phyloP scores from a whole-genome alignment of 306 rosid genomes.

The Delonix regia region DNA sequence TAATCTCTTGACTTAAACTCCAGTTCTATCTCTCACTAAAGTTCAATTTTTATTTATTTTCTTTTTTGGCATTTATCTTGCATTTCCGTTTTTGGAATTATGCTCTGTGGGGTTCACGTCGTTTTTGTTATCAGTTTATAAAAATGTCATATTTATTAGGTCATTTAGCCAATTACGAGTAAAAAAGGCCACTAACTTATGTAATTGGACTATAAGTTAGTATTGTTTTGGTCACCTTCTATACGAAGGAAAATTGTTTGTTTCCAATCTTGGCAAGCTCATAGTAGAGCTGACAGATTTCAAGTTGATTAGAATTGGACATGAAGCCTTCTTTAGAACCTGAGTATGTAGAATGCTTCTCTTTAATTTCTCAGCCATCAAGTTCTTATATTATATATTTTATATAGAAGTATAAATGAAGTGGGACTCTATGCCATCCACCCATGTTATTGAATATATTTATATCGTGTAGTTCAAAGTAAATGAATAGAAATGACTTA shows the following conservation, averaged over 20 bases:
- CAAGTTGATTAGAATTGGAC: background rate
- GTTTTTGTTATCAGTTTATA: background rate
- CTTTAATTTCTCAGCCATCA: background rate
- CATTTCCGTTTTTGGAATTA: background rate
- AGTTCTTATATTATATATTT: background rate
- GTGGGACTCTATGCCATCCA: background rate
- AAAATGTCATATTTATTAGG: background rate
- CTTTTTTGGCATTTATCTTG: background rate
- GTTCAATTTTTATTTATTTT: background rate
- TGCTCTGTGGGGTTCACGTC: background rate
- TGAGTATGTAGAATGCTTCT: background rate
- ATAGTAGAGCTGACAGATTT: background rate
- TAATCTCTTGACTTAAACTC: slow-evolving; percentile 1
- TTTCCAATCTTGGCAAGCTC: background rate
- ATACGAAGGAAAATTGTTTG: background rate
- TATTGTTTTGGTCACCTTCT: background rate
- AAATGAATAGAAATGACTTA: background rate
- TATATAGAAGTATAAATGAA: background rate
- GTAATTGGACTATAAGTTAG: background rate
- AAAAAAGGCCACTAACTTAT: background rate
- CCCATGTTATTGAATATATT: background rate
- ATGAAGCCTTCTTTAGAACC: background rate
- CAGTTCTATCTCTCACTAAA: background rate
- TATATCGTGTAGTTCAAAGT: background rate
- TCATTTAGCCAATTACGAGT: background rate